Evolutionary conservation across 805 yeast species (phyloP).

Genomic region (Yamadazyma olivae): DNA sequence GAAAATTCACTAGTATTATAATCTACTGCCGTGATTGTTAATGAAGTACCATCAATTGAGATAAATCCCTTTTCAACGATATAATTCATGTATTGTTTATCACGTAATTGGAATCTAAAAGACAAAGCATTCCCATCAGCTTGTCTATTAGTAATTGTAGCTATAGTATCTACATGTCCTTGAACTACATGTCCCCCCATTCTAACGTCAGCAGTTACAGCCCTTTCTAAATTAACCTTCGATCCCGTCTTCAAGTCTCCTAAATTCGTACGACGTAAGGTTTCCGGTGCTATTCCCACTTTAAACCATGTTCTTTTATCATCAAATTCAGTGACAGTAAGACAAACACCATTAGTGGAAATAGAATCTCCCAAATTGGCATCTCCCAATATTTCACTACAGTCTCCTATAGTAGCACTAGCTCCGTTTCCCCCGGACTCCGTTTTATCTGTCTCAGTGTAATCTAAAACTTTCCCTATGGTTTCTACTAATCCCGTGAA

Average conservation of each 20-base stretch:
- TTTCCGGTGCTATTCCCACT: conserved; percentile 92
- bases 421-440: conserved; percentile 71
- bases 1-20: conserved; percentile 56
- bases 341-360: conserved; percentile 83
- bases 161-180: conserved; percentile 94
- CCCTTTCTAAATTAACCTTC: conserved; percentile 86
- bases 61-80: conserved; percentile 96
- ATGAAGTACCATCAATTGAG: conserved; percentile 87
- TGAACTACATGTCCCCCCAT: conserved; percentile 98
- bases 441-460: conserved; percentile 43
- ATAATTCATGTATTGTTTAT: conserved; percentile 57
- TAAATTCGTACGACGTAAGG: conserved; percentile 75
- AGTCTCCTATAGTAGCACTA: conserved; percentile 62
- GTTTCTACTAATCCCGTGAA: conserved; percentile 92
- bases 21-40: conserved; percentile 82
- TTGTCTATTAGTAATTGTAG: conserved; percentile 50
- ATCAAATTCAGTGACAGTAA: conserved; percentile 84
- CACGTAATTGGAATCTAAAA: conserved; percentile 71
- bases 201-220: conserved; percentile 78
- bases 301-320: conserved; percentile 54
- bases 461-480: conserved; percentile 64
- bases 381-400: conserved; percentile 63
- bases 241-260: conserved; percentile 57
- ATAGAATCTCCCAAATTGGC: conserved; percentile 94
- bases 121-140: conserved; percentile 76